A percentile compares a stretch with the other conserved stretches of the same genome.
Conservation (phyloP, 2,329 filamentous ascomycete genomes). For the Talaromyces amestolkiae region DNA sequence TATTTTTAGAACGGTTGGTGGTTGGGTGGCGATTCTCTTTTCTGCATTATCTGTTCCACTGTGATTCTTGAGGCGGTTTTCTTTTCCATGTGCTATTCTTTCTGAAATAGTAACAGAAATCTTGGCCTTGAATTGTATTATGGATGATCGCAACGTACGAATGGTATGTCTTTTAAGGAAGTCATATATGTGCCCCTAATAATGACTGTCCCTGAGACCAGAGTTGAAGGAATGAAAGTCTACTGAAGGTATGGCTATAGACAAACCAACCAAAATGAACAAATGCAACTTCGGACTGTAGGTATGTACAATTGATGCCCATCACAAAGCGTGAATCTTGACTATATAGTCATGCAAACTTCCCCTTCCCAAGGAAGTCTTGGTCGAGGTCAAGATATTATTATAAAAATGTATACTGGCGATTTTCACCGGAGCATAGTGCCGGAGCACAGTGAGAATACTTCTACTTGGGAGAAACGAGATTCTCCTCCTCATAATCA, state of each 20-base stretch:
- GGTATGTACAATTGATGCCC: not conserved
- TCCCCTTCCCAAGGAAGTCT: not conserved
- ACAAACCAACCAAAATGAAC: not conserved
- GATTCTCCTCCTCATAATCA: conserved; percentile 32
- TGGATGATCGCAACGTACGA: not conserved
- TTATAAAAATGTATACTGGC: not conserved
- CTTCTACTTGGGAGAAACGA: conserved; percentile 4
- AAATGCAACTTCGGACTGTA: not conserved
- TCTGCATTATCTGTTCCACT: not conserved
- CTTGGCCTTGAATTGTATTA: not conserved
- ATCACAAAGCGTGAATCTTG: not conserved
- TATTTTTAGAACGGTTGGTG: not conserved
- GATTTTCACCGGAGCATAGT: not conserved
- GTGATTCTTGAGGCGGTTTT: not conserved
- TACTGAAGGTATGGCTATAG: not conserved
- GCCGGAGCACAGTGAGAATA: not conserved
- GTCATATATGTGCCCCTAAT: not conserved
- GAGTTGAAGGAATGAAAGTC: not conserved
- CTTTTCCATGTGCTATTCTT: too few relatives aligned
- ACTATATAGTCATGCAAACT: not conserved
- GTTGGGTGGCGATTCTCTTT: not conserved
- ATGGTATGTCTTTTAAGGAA: not conserved
- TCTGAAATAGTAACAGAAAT: not conserved
- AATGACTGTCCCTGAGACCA: not conserved
- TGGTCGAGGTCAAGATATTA: not conserved